Percentiles rank a stretch among this genome's conserved stretches.
phyloP scores from a whole-genome alignment of 495 filamentous ascomycete genomes.

The Neurospora sp. region DNA sequence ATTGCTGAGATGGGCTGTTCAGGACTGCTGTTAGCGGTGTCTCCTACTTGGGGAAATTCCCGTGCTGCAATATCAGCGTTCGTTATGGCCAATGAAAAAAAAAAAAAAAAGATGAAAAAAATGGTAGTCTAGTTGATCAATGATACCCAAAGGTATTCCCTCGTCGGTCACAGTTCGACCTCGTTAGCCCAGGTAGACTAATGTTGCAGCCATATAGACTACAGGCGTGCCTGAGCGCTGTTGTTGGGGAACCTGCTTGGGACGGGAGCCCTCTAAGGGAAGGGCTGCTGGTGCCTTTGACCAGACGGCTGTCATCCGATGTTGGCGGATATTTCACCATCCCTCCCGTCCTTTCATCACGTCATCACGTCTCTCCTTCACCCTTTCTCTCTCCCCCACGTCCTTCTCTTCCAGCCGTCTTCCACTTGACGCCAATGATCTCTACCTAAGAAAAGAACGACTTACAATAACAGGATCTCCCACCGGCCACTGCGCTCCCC shows the following conservation, averaged over 20 bases:
- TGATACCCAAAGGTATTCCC: neutral
- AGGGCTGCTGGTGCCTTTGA: neutral
- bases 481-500: slow-evolving; percentile 49
- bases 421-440: neutral
- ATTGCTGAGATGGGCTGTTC: slow-evolving; percentile 37
- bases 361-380: neutral
- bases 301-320: neutral
- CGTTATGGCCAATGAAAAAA: neutral
- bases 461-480: slow-evolving; percentile 43
- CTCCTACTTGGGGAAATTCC: neutral
- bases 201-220: neutral
- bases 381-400: neutral
- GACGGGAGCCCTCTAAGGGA: neutral
- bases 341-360: neutral
- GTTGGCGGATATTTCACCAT: neutral
- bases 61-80: neutral
- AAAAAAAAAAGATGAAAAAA: too few relatives aligned
- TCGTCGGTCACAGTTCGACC: neutral
- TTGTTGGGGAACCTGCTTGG: neutral
- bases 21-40: neutral
- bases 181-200: neutral
- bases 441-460: neutral
- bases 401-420: neutral
- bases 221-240: neutral
- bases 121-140: neutral